These are phyloP conservation scores for Colletotrichum costaricense DNA, from an alignment of 2,329 filamentous ascomycete species.

Conservation along the genomic window DNA sequence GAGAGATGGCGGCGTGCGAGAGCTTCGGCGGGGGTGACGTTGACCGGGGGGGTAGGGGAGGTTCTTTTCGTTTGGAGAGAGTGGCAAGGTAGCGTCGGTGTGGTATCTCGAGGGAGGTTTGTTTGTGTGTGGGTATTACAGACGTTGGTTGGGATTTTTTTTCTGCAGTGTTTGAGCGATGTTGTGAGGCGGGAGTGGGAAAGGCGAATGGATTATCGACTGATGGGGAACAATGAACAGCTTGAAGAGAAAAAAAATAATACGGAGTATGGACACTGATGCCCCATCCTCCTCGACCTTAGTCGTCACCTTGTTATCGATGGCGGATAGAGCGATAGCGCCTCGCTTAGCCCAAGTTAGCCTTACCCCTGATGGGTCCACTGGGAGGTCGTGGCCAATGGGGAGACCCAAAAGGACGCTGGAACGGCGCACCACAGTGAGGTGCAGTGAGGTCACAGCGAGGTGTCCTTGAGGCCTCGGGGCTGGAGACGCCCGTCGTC, in stretches of 20 bases:
- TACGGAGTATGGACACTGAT: constrained; percentile 31
- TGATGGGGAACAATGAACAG: constrained; percentile 36
- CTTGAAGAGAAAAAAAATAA: constrained; percentile 35
- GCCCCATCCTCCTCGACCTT: constrained; percentile 34
- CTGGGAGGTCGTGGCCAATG: neutral
- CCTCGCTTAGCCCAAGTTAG: constrained; percentile 34
- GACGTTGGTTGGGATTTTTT: constrained; percentile 8
- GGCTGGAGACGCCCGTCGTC: constrained; percentile 27
- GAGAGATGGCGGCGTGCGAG: neutral
- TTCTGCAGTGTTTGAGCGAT: constrained; percentile 3
- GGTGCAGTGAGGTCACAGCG: constrained; percentile 34
- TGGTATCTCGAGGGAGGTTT: constrained; percentile 20
- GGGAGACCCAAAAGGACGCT: neutral
- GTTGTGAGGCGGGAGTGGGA: constrained; percentile 26
- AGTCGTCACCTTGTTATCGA: constrained; percentile 35
- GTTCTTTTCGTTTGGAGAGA: neutral
- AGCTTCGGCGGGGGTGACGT: constrained; percentile 11
- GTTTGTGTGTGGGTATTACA: constrained; percentile 23
- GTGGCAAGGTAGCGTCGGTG: constrained; percentile 1
- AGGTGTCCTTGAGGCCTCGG: constrained; percentile 6
- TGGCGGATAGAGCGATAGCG: constrained; percentile 37
- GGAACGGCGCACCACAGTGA: constrained; percentile 34
- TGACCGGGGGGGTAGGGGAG: too few species aligned
- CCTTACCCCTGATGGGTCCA: constrained; percentile 29
- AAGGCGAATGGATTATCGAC: constrained; percentile 34